Conservation (phyloP, 2,329 filamentous ascomycete genomes). For the Sarocladiaceae sp. region DNA sequence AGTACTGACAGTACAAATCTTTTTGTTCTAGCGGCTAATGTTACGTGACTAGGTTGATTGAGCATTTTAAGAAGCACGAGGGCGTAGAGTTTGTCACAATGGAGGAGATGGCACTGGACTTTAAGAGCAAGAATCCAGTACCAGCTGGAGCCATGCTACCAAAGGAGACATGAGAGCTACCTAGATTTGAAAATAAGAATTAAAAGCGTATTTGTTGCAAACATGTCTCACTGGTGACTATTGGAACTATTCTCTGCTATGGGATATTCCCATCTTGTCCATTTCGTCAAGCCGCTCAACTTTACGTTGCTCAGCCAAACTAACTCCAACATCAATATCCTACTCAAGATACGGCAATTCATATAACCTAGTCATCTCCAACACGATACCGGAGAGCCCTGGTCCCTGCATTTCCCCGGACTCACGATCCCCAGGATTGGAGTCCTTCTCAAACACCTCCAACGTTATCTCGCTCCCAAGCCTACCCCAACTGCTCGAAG, state of each 20-base stretch:
- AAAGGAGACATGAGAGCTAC: conserved; percentile 42
- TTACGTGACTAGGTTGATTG: conserved; percentile 36
- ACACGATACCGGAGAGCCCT: background rate
- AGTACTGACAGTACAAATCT: background rate
- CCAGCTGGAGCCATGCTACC: conserved; percentile 56
- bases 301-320: no score
- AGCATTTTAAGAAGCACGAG: conserved; percentile 57
- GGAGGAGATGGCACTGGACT: conserved; percentile 66
- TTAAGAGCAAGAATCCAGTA: conserved; percentile 58
- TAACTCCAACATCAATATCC: no score
- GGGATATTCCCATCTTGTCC: no score
- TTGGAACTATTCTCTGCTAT: no score
- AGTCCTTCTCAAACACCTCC: background rate
- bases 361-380: no score
- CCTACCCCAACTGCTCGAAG: background rate
- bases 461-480: background rate
- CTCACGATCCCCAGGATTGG: background rate
- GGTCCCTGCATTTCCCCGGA: conserved; percentile 7
- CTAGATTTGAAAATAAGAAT: background rate
- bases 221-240: no score
- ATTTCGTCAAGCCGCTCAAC: no score
- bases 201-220: no score
- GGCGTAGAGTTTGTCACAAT: conserved; percentile 63
- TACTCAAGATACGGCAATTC: no score
- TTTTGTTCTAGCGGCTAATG: background rate